Conservation (phyloP, 2,329 filamentous ascomycete species). For the Pseudopithomyces chartarum region DNA sequence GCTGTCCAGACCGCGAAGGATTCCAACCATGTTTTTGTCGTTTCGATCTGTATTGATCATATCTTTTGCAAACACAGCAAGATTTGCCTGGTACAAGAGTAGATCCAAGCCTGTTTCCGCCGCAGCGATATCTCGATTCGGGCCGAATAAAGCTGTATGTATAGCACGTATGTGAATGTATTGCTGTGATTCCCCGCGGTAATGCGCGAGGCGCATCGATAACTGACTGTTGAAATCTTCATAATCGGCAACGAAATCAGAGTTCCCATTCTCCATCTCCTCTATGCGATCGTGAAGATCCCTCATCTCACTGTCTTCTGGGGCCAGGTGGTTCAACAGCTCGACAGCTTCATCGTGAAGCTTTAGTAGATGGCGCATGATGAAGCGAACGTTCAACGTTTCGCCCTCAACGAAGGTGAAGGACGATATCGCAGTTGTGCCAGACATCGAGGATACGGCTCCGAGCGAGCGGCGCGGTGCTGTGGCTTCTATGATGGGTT, state of each 20-base stretch:
- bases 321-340: conserved; percentile 38
- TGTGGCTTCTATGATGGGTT: conserved; percentile 11
- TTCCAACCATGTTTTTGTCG: conserved; percentile 34
- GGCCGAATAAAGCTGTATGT: conserved; percentile 46
- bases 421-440: conserved; percentile 53
- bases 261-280: conserved; percentile 41
- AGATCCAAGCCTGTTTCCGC: conserved; percentile 42
- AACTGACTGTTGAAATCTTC: conserved; percentile 41
- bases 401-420: conserved; percentile 51
- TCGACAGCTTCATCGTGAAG: conserved; percentile 37
- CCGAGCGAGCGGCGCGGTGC: conserved; percentile 39
- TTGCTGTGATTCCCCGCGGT: conserved; percentile 43
- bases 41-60: conserved; percentile 39
- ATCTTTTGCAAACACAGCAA: conserved; percentile 48
- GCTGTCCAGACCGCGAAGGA: conserved; percentile 38
- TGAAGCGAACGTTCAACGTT: conserved; percentile 48
- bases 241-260: conserved; percentile 47
- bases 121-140: conserved; percentile 22
- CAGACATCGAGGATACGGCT: conserved; percentile 50
- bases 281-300: conserved; percentile 28
- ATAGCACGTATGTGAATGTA: conserved; percentile 49
- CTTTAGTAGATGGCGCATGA: conserved; percentile 48
- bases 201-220: conserved; percentile 41
- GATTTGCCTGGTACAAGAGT: conserved; percentile 52
- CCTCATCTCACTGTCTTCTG: conserved; percentile 25